Conservation (phyloP, 768 basidiomycete genomes). For the Royoungia palumana region DNA sequence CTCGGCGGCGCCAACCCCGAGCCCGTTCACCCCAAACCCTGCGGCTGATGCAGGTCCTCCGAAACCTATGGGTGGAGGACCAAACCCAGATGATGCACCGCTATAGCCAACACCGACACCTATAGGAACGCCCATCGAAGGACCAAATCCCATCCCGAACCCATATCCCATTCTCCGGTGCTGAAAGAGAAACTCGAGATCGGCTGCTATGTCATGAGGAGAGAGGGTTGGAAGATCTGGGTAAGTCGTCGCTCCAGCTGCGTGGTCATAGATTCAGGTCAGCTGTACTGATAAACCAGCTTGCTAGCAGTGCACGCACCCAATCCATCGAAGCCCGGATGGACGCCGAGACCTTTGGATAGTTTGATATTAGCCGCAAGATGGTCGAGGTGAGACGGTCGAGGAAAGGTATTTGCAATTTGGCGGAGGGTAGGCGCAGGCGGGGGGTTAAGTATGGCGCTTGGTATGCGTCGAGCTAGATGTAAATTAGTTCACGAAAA, state of each 20-base stretch:
- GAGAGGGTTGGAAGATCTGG: slow-evolving; percentile 40
- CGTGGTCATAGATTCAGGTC: slow-evolving; percentile 29
- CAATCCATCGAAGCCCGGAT: slow-evolving; percentile 19
- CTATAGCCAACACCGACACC: slow-evolving; percentile 18
- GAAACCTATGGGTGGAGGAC: slow-evolving; percentile 16
- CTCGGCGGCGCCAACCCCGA: slow-evolving; percentile 17
- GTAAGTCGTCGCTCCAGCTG: slow-evolving; percentile 40
- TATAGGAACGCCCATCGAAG: slow-evolving; percentile 19
- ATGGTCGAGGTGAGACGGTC: slow-evolving; percentile 31
- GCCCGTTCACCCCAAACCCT: slow-evolving; percentile 22
- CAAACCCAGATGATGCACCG: slow-evolving; percentile 12
- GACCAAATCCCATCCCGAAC: slow-evolving; percentile 26
- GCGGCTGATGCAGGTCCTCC: slow-evolving; percentile 12
- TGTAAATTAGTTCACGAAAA: slow-evolving; percentile 2
- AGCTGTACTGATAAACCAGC: slow-evolving; percentile 4
- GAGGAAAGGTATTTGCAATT: slow-evolving; percentile 58
- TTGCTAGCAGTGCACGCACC: slow-evolving; percentile 8
- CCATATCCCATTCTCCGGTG: slow-evolving; percentile 31
- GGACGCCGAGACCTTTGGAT: slow-evolving; percentile 18
- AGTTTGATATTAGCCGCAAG: slow-evolving; percentile 18
- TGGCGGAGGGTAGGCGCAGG: slow-evolving; percentile 63
- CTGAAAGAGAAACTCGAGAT: slow-evolving; percentile 54
- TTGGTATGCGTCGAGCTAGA: slow-evolving; percentile 58
- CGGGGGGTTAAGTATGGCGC: slow-evolving; percentile 46
- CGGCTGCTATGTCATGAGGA: slow-evolving; percentile 45